Percentiles rank a stretch among this genome's conserved stretches.
These are phyloP conservation scores for Crassisporium funariophilum DNA, from an alignment of 768 basidiomycete genomes.

Conservation along the genomic window DNA sequence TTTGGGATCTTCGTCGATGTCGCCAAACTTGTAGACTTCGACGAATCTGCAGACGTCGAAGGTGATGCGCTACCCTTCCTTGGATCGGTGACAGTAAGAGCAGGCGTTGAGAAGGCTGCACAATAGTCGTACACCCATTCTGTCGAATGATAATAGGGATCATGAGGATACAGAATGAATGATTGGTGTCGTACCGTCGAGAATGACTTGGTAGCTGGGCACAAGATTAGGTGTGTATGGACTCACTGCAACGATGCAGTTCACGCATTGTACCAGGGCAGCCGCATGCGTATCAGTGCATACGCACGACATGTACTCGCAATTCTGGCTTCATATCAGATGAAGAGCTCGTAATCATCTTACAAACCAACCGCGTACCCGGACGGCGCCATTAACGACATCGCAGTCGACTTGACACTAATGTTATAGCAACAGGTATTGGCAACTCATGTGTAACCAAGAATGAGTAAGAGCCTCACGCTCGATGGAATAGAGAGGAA, in stretches of 20 bases:
- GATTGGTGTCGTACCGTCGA: slow-evolving; percentile 7
- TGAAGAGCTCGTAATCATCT: not conserved
- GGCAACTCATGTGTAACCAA: not conserved
- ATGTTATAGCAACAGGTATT: not conserved
- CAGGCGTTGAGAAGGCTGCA: slow-evolving; percentile 6
- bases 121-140: slow-evolving; percentile 16
- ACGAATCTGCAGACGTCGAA: slow-evolving; percentile 1
- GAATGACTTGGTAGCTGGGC: slow-evolving; percentile 6
- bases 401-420: slow-evolving; percentile 15
- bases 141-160: not conserved
- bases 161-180: not conserved
- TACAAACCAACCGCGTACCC: slow-evolving; percentile 3
- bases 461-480: not conserved
- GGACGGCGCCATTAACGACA: slow-evolving; percentile 10
- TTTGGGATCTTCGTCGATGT: not conserved
- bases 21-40: not conserved
- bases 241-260: slow-evolving; percentile 14
- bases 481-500: slow-evolving; percentile 8
- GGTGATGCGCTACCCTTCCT: too few relatives aligned
- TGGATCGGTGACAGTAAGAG: slow-evolving; percentile 4
- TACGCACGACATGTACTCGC: slow-evolving; percentile 8
- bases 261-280: slow-evolving; percentile 12
- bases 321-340: slow-evolving; percentile 1
- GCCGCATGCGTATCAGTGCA: slow-evolving; percentile 13
- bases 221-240: slow-evolving; percentile 10